Base-by-base conservation (phyloP, 441 rosid species). In the Rhodomyrtus psidioides region DNA sequence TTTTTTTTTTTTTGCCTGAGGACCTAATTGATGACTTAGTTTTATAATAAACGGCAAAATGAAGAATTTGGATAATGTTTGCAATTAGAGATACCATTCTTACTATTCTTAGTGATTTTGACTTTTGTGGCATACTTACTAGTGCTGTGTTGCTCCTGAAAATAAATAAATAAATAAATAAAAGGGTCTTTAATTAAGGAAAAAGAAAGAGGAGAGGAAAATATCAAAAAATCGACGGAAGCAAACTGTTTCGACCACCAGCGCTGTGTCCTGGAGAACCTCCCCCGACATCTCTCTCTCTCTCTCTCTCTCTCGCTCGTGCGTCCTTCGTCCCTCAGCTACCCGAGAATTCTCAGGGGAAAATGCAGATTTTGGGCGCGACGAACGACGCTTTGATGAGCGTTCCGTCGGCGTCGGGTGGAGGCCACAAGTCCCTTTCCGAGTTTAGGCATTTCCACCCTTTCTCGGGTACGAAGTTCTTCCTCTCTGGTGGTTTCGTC, bases 331-430 rank as follows among this genome's bases (percentile, higher is more conserved):
- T 30, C 57, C 62, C 82, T 7, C 62, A 79, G 19, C 7, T 27
- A 16, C 87, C 56, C 39, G 75, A 23, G 59, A 57, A 46, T 53
- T 65, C 42, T 23, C 14, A 19, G 53, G 30, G 16, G 10, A 21
- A 4, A 27, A 79, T 89, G 94, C 92, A 86, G 90, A 83, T 88
- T 42, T 82, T 88, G 27, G 93, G 90, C 58, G 90, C 70, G 34
- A 82, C 87, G 30, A 88, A 84, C 82, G 94, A 93, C 39, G 91
- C 86, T 8, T 75, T 88, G 85, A 89, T 86, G 58, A 85, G 84
- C 12, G 27, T 85, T 83, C 92, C 94, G 55, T 88, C 93, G 9
- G 75, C 89, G 27, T 91, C 91, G 53, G 83, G 87, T 87, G 82
- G 70, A 39, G 30, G 58, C 70, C 89, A 87, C 87, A 75, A 85